Evolutionary conservation across 2,329 filamentous ascomycete species (phyloP).

Genomic region (Pestalotiopsis sp.): DNA sequence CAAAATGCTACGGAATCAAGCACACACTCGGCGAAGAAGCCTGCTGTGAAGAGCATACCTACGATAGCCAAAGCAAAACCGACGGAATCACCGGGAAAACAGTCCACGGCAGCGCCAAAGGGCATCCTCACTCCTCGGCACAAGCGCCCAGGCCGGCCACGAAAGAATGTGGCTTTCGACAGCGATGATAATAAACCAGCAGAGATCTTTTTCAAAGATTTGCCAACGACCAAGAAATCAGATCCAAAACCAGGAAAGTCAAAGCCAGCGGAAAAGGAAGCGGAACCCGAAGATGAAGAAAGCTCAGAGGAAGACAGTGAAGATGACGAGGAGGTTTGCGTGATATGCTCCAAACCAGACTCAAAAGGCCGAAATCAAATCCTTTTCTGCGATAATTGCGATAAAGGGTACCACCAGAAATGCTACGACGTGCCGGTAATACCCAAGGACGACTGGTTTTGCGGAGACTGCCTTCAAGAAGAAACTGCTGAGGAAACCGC

Average conservation of each 20-base stretch:
- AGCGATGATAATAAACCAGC: slow-evolving; percentile 24
- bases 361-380: slow-evolving; percentile 63
- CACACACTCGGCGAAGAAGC: neutral
- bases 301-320: slow-evolving; percentile 40
- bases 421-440: slow-evolving; percentile 60
- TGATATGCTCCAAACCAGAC: slow-evolving; percentile 58
- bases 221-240: slow-evolving; percentile 37
- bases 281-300: slow-evolving; percentile 21
- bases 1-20: neutral
- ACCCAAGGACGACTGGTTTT: slow-evolving; percentile 66
- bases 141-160: slow-evolving; percentile 38
- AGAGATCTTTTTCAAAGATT: slow-evolving; percentile 52
- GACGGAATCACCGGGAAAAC: slow-evolving; percentile 15
- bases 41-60: slow-evolving; percentile 16
- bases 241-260: slow-evolving; percentile 6
- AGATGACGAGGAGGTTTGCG: slow-evolving; percentile 57
- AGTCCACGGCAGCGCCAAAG: slow-evolving; percentile 40
- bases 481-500: slow-evolving; percentile 31
- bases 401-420: slow-evolving; percentile 62
- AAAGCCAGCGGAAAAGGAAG: slow-evolving; percentile 16
- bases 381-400: slow-evolving; percentile 65
- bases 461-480: slow-evolving; percentile 56
- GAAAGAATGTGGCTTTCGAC: slow-evolving; percentile 60
- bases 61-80: slow-evolving; percentile 11
- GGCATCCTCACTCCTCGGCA: slow-evolving; percentile 59